A percentile compares a stretch with the other conserved stretches of the same genome.
These are phyloP conservation scores for Diospyros kaki DNA, from an alignment of 148 eudicot species.

Conservation along the genomic window DNA sequence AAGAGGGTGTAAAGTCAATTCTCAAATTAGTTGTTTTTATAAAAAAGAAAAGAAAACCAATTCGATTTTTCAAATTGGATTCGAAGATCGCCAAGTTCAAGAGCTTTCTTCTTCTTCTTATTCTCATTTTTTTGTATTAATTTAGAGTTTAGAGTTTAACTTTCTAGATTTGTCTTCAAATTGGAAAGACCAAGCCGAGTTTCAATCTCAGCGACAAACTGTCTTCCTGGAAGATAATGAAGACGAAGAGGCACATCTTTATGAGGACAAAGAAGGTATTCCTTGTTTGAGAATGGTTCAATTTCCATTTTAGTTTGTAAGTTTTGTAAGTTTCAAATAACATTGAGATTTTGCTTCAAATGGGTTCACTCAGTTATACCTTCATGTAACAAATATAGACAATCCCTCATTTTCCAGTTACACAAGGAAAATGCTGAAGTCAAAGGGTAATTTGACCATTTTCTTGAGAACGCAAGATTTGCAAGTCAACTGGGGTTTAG, in stretches of 20 bases:
- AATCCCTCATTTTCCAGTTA: no score
- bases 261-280: background rate
- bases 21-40: no score
- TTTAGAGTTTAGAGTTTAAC: background rate
- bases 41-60: no score
- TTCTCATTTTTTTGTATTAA: no score
- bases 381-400: no score
- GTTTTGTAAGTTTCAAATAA: background rate
- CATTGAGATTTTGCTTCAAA: no score
- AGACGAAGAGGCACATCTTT: background rate
- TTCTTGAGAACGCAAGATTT: no score
- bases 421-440: no score
- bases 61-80: conserved; percentile 43
- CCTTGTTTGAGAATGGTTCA: background rate
- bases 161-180: conserved; percentile 31
- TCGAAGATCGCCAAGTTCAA: conserved; percentile 28
- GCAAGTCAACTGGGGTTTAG: no score
- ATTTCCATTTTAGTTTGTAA: background rate
- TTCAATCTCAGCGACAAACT: conserved; percentile 36
- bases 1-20: no score
- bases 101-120: background rate
- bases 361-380: no score
- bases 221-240: conserved; percentile 39
- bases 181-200: conserved; percentile 31
- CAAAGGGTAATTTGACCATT: no score